These are phyloP conservation scores for Pharnaceum exiguum DNA, from an alignment of 148 eudicot genomes.

Conservation along the genomic window DNA sequence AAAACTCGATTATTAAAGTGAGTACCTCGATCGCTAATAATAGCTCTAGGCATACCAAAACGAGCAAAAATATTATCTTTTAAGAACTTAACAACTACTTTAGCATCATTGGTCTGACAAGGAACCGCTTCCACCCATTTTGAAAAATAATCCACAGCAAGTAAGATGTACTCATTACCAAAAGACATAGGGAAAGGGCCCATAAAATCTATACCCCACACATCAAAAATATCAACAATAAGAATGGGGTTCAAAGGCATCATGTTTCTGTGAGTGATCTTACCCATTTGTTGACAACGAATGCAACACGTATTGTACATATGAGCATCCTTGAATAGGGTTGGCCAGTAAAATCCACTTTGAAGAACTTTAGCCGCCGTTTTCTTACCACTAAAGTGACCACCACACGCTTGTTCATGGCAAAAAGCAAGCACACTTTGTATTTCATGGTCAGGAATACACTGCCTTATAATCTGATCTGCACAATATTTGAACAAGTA, in stretches of 20 bases:
- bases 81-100: neutral
- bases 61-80: neutral
- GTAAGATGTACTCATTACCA: neutral
- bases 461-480: neutral
- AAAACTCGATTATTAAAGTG: too few relatives aligned
- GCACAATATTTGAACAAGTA: too few relatives aligned
- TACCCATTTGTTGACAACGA: too few relatives aligned
- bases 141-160: neutral
- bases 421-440: neutral
- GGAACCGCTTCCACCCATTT: neutral
- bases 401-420: neutral
- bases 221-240: too few relatives aligned
- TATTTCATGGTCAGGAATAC: neutral
- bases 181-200: too few relatives aligned
- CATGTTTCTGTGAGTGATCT: too few relatives aligned
- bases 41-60: conserved; percentile 1
- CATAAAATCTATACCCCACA: too few relatives aligned
- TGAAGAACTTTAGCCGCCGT: neutral
- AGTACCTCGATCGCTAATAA: neutral
- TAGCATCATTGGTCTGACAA: neutral
- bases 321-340: neutral
- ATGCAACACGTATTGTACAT: too few relatives aligned
- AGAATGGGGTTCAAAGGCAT: too few relatives aligned
- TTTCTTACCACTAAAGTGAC: neutral
- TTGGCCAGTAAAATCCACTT: neutral